Base-by-base conservation (phyloP, 352 stramenopile genomes). In the Saprolegnia diclina region DNA sequence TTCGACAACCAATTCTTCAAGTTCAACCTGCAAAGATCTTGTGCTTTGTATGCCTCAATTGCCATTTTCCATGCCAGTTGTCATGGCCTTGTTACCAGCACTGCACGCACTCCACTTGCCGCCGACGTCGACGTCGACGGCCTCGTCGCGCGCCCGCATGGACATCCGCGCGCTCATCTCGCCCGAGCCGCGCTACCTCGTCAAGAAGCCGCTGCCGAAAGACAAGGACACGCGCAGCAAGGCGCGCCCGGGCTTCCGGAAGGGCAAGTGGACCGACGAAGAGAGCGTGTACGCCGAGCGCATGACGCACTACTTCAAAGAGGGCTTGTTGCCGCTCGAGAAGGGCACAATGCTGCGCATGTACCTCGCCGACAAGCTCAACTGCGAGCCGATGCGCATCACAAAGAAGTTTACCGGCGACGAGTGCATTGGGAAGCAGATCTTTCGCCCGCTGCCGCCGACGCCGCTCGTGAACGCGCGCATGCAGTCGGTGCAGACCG, bases 381-480 rank as follows among this genome's bases (percentile, higher is more conserved):
- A 96, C 72, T 97, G 90, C 68, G 87, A 95, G 67, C 88, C 90
- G 1, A 97, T 97, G 90, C 83, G 90, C 55, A 96, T 97, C 74
- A 96, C 90, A 14, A 97, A 97, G 75, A 96, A 96, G 77, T 97
- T 96, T 72, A 94, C 89, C 6, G 90, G 90, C 35, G 86, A 82
- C 56, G 87, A 94, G 72, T 96, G 84, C 65, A 97, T 96, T 57
- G 90, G 90, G 46, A 97, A 97, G 75, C 86, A 94, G 70, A 85
- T 94, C 29, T 94, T 91, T 61, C 83, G 86, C 9, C 86, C 86
- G 21, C 88, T 82, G 72, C 87, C 73, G 40, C 77, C 81, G 29
- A 90, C 85, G 13, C 83, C 83, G 10, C 79, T 89, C 53, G 79
- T 83, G 22, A 76, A 79, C 11, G 80, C 87, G 40, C 77, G 81